phyloP scores from a whole-genome alignment of 345 rosid species.

The Gossypium longicalyx region DNA sequence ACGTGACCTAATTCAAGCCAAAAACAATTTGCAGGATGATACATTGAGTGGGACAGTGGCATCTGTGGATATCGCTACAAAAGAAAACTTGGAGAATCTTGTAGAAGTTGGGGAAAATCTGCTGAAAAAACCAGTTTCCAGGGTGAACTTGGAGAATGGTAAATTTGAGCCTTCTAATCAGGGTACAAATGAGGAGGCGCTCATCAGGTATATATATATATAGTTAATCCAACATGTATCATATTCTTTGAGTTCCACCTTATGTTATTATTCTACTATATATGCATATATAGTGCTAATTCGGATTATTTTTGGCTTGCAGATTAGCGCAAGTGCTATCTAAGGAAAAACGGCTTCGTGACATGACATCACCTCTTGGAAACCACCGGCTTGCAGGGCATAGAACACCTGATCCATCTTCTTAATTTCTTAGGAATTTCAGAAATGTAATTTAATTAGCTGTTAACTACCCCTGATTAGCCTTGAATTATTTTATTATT shows the following conservation, averaged over 20 bases:
- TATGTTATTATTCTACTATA: too few species aligned
- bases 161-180: conserved; percentile 8
- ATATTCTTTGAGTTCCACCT: too few species aligned
- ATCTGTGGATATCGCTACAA: conserved; percentile 47
- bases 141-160: conserved; percentile 53
- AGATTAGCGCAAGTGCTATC: conserved; percentile 66
- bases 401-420: not conserved
- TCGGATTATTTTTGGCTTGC: not conserved
- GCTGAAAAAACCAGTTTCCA: conserved; percentile 45
- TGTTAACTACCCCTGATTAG: not conserved
- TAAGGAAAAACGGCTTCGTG: conserved; percentile 45
- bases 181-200: conserved; percentile 41
- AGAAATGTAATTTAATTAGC: too few species aligned
- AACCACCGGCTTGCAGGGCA: not conserved
- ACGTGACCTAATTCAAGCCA: too few species aligned
- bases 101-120: conserved; percentile 42
- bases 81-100: conserved; percentile 39
- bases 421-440: not conserved
- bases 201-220: conserved; percentile 26
- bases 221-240: too few species aligned
- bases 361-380: conserved; percentile 34
- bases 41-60: not conserved
- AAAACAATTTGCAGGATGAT: not conserved
- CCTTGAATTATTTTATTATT: not conserved
- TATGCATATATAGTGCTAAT: not conserved